A percentile compares a stretch with the other conserved stretches of the same genome.
Conservation (phyloP, 2,329 filamentous ascomycete genomes). For the Monosporascus sp. region DNA sequence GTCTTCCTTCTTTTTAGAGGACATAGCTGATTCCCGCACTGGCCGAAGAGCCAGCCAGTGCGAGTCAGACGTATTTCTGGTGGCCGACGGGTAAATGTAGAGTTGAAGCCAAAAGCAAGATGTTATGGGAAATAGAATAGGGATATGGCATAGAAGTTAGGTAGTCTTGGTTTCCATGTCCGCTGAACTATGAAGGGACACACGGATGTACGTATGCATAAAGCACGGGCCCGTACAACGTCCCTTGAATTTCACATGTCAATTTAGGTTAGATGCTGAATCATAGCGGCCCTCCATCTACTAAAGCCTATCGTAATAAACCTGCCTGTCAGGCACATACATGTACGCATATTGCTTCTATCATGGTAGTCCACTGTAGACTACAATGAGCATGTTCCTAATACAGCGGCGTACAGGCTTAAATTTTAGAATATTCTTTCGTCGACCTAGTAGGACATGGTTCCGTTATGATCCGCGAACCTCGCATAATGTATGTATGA, state of each 20-base stretch:
- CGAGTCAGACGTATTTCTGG: neutral
- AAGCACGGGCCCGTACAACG: neutral
- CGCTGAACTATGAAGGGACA: neutral
- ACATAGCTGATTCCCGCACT: slow-evolving; percentile 20
- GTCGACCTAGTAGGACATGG: too few species aligned
- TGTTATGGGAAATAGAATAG: neutral
- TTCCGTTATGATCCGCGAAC: too few species aligned
- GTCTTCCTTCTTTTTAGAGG: slow-evolving; percentile 20
- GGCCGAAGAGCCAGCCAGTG: neutral
- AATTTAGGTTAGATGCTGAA: neutral
- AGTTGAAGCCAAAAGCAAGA: neutral
- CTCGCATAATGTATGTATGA: too few species aligned
- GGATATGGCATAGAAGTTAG: neutral
- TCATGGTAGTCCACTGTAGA: too few species aligned
- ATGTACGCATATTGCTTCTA: too few species aligned
- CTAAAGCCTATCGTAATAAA: too few species aligned
- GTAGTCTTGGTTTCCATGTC: too few species aligned
- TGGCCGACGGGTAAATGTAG: neutral
- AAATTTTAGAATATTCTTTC: too few species aligned
- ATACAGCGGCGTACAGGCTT: neutral
- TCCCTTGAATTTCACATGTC: neutral
- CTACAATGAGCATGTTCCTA: neutral
- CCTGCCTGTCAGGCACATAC: too few species aligned
- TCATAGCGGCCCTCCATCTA: too few species aligned
- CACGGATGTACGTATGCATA: neutral